A percentile compares a stretch with the other conserved stretches of the same genome.
These are phyloP conservation scores for Boletus subparvulus DNA, from an alignment of 768 basidiomycete genomes.

Conservation along the genomic window DNA sequence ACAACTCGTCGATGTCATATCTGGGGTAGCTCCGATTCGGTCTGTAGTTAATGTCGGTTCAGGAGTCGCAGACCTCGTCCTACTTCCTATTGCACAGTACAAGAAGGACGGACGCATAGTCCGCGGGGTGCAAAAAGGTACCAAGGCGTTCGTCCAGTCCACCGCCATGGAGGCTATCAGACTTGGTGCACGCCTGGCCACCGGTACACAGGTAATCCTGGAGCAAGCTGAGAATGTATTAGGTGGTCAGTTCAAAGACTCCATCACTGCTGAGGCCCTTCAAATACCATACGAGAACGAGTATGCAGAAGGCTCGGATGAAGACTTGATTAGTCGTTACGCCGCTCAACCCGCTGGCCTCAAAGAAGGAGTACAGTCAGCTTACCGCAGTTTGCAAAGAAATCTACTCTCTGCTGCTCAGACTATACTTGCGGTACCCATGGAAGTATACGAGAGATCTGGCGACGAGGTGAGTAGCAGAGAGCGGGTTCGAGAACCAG, in stretches of 20 bases:
- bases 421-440: slow-evolving; percentile 96
- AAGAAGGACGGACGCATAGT: slow-evolving; percentile 93
- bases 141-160: slow-evolving; percentile 88
- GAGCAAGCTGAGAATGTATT: slow-evolving; percentile 93
- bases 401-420: slow-evolving; percentile 95
- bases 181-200: slow-evolving; percentile 89
- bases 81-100: slow-evolving; percentile 96
- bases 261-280: slow-evolving; percentile 67
- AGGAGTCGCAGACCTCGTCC: slow-evolving; percentile 92
- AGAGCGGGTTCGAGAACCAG: not conserved
- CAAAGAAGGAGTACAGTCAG: slow-evolving; percentile 83
- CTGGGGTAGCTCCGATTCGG: slow-evolving; percentile 93
- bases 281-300: slow-evolving; percentile 42
- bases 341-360: slow-evolving; percentile 87
- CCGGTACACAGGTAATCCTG: slow-evolving; percentile 95
- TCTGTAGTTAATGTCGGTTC: slow-evolving; percentile 97
- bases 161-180: slow-evolving; percentile 96
- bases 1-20: slow-evolving; percentile 94
- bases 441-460: slow-evolving; percentile 97
- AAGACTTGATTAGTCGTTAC: slow-evolving; percentile 80
- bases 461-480: slow-evolving; percentile 72
- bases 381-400: slow-evolving; percentile 83
- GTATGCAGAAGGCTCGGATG: slow-evolving; percentile 33
- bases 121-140: slow-evolving; percentile 91
- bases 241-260: slow-evolving; percentile 70